Conservation (phyloP, 1,284 basidiomycete species). For the Pyrrhoderma noxium region DNA sequence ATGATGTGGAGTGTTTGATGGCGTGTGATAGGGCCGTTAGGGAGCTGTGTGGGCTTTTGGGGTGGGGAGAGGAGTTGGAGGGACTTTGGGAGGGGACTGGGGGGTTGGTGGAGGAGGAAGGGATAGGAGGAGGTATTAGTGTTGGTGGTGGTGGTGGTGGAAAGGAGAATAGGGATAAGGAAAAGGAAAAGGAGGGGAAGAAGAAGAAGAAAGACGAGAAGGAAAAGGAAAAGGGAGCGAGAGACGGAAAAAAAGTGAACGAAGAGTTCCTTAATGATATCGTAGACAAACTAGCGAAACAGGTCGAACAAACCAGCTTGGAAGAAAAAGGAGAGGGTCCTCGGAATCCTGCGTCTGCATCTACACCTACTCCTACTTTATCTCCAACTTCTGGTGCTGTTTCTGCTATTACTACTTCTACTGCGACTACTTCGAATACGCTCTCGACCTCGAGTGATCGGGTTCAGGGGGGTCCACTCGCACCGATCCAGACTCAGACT, state of each 20-base stretch:
- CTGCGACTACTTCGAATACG: no score
- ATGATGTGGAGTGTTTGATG: conserved; percentile 58
- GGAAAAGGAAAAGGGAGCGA: conserved; percentile 20
- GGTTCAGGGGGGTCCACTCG: no score
- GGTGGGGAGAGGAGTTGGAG: conserved; percentile 61
- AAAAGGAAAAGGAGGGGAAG: conserved; percentile 17
- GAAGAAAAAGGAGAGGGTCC: neutral
- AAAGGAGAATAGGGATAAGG: conserved; percentile 40
- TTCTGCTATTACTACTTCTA: no score
- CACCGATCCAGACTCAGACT: no score
- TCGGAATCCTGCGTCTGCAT: no score
- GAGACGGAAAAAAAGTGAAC: conserved; percentile 19
- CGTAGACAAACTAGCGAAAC: conserved; percentile 12
- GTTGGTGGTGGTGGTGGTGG: conserved; percentile 41
- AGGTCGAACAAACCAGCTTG: neutral
- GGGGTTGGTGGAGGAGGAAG: conserved; percentile 20
- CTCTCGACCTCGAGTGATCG: no score
- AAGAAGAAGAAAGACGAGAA: conserved; percentile 8
- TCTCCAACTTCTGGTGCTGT: no score
- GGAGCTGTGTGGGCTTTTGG: conserved; percentile 53
- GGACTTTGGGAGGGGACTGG: conserved; percentile 52
- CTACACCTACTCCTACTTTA: no score
- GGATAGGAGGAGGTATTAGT: conserved; percentile 28
- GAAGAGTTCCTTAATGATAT: conserved; percentile 4
- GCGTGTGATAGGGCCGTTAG: conserved; percentile 61